Evolutionary conservation across 768 basidiomycete genomes (phyloP).

Genomic region (Phlegmacium glaucopus): DNA sequence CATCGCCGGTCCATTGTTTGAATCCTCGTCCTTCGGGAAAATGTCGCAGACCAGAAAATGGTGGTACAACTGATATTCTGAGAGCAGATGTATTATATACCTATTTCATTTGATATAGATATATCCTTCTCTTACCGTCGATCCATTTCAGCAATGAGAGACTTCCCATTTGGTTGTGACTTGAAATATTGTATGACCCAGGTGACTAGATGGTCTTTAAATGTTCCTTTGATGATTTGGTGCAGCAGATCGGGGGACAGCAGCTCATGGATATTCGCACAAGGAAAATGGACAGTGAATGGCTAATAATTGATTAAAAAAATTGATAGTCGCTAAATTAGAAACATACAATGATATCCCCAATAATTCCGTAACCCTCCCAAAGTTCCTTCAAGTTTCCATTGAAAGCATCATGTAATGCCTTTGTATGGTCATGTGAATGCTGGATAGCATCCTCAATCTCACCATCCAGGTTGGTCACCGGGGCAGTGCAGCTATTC

Average conservation of each 20-base stretch:
- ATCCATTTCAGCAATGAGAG: not conserved
- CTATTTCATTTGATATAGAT: too few species aligned
- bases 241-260: conserved; percentile 29
- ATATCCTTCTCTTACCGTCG: too few species aligned
- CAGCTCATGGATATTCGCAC: conserved; percentile 29
- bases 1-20: conserved; percentile 21
- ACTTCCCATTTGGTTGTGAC: not conserved
- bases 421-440: not conserved
- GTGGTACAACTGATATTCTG: conserved; percentile 15
- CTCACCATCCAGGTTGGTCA: not conserved
- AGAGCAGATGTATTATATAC: too few species aligned
- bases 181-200: conserved; percentile 30
- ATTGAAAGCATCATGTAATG: not conserved
- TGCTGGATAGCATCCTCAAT: not conserved
- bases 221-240: conserved; percentile 36
- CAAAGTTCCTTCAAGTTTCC: too few species aligned
- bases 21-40: conserved; percentile 17
- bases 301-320: not conserved
- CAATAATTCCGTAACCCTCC: too few species aligned
- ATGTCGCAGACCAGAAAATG: conserved; percentile 13
- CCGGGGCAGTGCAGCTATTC: not conserved
- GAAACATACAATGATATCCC: too few species aligned
- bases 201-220: conserved; percentile 36
- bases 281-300: conserved; percentile 24
- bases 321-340: not conserved